phyloP scores from a whole-genome alignment of 148 eudicot genomes.

The Euryodendron excelsum region DNA sequence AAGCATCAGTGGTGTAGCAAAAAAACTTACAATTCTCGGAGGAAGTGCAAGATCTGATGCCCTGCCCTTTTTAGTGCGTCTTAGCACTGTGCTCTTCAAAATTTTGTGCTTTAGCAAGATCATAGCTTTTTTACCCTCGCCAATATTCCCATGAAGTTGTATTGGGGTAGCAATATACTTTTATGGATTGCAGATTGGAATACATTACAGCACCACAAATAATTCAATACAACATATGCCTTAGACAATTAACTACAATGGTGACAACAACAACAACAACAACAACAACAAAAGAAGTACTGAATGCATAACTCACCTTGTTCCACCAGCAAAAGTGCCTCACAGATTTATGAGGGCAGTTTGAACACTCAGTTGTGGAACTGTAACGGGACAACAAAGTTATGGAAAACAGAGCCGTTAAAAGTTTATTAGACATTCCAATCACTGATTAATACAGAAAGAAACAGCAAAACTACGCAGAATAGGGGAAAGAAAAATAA shows the following conservation, averaged over 20 bases:
- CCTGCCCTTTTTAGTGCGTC: slow-evolving; percentile 90
- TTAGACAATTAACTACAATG: slow-evolving; percentile 60
- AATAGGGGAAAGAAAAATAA: neutral
- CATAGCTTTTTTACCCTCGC: slow-evolving; percentile 69
- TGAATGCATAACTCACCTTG: slow-evolving; percentile 11
- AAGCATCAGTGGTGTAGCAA: neutral
- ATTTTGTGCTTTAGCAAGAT: slow-evolving; percentile 73
- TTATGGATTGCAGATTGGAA: slow-evolving; percentile 4
- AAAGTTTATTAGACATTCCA: neutral
- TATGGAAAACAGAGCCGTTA: neutral
- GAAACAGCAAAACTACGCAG: neutral
- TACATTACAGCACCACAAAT: slow-evolving; percentile 2
- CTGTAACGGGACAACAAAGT: slow-evolving; percentile 32
- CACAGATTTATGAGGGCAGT: slow-evolving; percentile 68
- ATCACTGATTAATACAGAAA: neutral
- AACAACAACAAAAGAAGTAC: slow-evolving; percentile 31
- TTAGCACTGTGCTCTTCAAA: slow-evolving; percentile 61
- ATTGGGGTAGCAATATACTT: slow-evolving; percentile 26
- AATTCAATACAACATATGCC: neutral
- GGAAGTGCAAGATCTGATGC: slow-evolving; percentile 98
- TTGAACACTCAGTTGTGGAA: slow-evolving; percentile 45
- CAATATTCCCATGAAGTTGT: slow-evolving; percentile 44
- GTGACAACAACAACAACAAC: too few relatives aligned
- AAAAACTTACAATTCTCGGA: slow-evolving; percentile 72
- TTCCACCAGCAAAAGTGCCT: slow-evolving; percentile 59